Conservation (phyloP, 1,284 basidiomycete genomes). For the Cryptococcus sp. region DNA sequence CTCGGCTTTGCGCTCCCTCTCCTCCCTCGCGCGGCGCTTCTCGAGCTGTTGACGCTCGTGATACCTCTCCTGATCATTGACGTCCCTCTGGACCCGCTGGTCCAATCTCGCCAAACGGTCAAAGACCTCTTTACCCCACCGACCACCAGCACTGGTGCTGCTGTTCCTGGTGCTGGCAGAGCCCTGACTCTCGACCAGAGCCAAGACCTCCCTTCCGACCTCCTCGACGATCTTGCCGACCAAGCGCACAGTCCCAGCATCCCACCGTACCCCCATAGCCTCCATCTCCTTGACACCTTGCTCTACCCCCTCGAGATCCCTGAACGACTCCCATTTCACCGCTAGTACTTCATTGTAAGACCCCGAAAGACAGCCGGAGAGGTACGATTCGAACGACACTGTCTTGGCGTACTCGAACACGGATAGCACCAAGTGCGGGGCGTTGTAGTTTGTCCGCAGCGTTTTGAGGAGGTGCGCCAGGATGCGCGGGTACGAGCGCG, state of each 20-base stretch:
- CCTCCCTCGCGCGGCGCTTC: conserved; percentile 15
- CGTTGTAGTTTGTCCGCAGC: conserved; percentile 71
- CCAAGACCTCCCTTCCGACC: conserved; percentile 48
- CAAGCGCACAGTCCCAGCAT: conserved; percentile 63
- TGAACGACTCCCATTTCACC: conserved; percentile 77
- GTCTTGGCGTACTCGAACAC: conserved; percentile 76
- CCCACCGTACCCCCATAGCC: conserved; percentile 69
- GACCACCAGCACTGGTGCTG: conserved; percentile 2
- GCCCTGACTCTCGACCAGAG: neutral
- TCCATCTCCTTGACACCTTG: conserved; percentile 77
- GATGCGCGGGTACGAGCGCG: conserved; percentile 66
- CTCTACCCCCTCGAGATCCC: conserved; percentile 71
- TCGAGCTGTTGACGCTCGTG: conserved; percentile 14
- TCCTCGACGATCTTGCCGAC: conserved; percentile 69
- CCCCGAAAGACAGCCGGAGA: conserved; percentile 79
- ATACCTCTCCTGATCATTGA: conserved; percentile 22
- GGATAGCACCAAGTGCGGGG: conserved; percentile 78
- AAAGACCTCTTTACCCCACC: conserved; percentile 22
- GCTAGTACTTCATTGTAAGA: conserved; percentile 82
- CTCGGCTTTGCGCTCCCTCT: conserved; percentile 15
- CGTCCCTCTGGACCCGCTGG: conserved; percentile 24
- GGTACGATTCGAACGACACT: conserved; percentile 73
- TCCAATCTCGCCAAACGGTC: conserved; percentile 23
- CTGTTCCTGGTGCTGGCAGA: neutral
- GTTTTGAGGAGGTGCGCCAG: conserved; percentile 72